Base-by-base conservation (phyloP, 345 rosid species). In the Rhodamnia rubescens region DNA sequence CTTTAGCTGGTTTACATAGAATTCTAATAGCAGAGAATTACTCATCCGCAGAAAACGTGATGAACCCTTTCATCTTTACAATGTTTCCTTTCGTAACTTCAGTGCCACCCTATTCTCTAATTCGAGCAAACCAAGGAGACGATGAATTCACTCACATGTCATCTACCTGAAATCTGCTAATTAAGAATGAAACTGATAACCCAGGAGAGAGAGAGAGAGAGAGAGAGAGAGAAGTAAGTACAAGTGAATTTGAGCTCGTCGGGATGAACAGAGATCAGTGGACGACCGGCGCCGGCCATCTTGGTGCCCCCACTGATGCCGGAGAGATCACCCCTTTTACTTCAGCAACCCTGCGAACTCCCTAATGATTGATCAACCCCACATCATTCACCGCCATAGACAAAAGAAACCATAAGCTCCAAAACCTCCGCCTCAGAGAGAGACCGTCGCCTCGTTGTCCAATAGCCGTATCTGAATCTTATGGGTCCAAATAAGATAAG, bases 201-300 rank as follows among this genome's bases (percentile, higher is more conserved):
- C 12, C 80, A 36, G 1, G 3, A 61, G 74, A 27, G 20, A 59
- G 69, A 59, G 22, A 54, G 74, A 64, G 44, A 32, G 75, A 64
- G 74, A 61, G 75, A 61, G 74, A 61, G 74, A 27, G 22, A 29
- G 75, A 64, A 42, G 36, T 42, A 29, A 44, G 47, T 92, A 96
- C 99, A 89, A 27, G 86, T 85, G 89, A 96, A 95, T 90, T 89
- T 93, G 92, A 96, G 96, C 86, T 96, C 98, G 53, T 93, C 96
- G 85, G 99, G 98, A 85, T 94, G 95, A 88, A 96, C 92, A 53
- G 97, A 93, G 93, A 96, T 92, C 85, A 96, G 88, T 90, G 89
- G 94, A 74, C 90, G 92, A 88, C 90, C 93, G 84, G 90, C 96
- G 82, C 86, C 93, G 78, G 53, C 78, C 85, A 61, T 84, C 26